phyloP scores from a whole-genome alignment of 345 rosid species.

The Laguncularia racemosa region DNA sequence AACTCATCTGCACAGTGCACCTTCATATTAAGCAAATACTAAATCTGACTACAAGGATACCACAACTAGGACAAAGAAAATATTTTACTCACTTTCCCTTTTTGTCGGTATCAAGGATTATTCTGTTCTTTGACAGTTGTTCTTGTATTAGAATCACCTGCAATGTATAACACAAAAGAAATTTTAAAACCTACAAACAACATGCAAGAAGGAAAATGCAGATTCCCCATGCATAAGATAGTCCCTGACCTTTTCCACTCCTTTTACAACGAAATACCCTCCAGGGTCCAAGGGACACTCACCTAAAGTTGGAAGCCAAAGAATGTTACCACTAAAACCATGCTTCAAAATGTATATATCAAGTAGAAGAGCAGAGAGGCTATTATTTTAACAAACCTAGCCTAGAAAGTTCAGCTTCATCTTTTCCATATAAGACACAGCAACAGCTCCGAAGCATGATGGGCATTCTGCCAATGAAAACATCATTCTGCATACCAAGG shows the following conservation, averaged over 20 bases:
- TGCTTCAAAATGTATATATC: conserved; percentile 2
- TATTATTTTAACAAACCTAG: conserved; percentile 45
- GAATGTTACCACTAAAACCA: neutral
- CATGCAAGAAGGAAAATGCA: neutral
- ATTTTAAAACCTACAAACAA: neutral
- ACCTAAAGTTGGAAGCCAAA: conserved; percentile 36
- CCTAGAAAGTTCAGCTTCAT: conserved; percentile 90
- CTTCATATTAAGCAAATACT: too few relatives aligned
- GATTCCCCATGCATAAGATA: neutral
- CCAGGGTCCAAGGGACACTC: conserved; percentile 99
- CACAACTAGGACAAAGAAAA: neutral
- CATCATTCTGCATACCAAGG: conserved; percentile 38
- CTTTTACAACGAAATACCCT: conserved; percentile 87
- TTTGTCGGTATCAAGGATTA: conserved; percentile 83
- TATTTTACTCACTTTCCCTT: conserved; percentile 80
- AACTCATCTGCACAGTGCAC: too few relatives aligned
- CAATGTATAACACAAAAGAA: conserved; percentile 14
- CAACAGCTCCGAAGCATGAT: conserved; percentile 80
- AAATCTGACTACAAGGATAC: neutral
- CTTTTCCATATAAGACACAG: conserved; percentile 69
- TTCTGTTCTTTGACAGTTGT: conserved; percentile 92
- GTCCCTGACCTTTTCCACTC: conserved; percentile 61
- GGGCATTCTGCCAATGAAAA: conserved; percentile 81
- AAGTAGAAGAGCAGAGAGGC: neutral
- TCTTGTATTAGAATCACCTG: conserved; percentile 93